Evolutionary conservation across 106 monocot genomes (phyloP).

Genomic region (Triglochin maritima): DNA sequence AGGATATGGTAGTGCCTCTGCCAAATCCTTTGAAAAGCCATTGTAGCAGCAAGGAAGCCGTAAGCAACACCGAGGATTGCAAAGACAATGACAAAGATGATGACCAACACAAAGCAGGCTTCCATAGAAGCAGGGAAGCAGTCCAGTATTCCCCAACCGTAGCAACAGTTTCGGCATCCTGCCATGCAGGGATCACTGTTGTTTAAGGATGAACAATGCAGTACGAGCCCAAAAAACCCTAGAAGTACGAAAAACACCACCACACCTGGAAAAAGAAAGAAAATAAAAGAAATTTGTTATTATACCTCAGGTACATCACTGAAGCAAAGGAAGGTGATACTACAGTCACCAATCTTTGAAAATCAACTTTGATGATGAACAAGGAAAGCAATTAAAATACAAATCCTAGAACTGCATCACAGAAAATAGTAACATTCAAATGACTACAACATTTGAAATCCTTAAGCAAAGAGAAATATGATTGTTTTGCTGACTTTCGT

Average conservation of each 20-base stretch:
- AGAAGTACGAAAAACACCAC: constrained; percentile 69
- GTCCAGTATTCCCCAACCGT: constrained; percentile 93
- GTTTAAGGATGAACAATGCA: constrained; percentile 76
- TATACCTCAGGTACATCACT: too few species aligned
- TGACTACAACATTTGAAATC: too few species aligned
- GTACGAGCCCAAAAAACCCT: constrained; percentile 77
- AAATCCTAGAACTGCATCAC: too few species aligned
- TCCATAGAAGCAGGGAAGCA: constrained; percentile 93
- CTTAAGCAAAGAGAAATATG: too few species aligned
- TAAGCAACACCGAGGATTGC: constrained; percentile 89
- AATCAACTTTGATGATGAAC: too few species aligned
- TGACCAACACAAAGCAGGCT: constrained; percentile 73
- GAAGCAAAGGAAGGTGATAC: too few species aligned
- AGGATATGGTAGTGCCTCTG: constrained; percentile 98
- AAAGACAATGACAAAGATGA: constrained; percentile 81
- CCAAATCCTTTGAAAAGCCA: constrained; percentile 95
- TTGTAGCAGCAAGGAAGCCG: constrained; percentile 80
- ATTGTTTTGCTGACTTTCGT: too few species aligned
- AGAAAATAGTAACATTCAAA: too few species aligned
- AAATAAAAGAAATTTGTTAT: neutral
- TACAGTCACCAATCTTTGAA: too few species aligned
- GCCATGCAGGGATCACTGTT: constrained; percentile 77
- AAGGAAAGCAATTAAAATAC: too few species aligned
- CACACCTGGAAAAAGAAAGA: constrained; percentile 37
- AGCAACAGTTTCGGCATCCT: constrained; percentile 88